Percentiles rank a stretch among this genome's conserved stretches.
These are phyloP conservation scores for Cladobotryum mycophilum DNA, from an alignment of 2,329 filamentous ascomycete species.

Conservation along the genomic window DNA sequence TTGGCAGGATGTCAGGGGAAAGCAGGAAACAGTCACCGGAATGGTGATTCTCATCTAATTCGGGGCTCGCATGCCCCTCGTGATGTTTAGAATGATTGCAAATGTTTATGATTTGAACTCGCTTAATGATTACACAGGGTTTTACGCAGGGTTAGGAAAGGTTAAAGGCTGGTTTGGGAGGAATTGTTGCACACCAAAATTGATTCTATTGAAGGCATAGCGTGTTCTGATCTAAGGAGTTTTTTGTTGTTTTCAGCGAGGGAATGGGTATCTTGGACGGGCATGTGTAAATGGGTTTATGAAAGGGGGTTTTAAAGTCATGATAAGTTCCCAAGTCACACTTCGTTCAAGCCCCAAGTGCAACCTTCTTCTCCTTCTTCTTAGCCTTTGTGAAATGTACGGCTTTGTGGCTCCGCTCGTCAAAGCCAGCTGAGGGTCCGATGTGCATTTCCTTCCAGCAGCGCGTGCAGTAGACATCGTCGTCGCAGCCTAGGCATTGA, in stretches of 20 bases:
- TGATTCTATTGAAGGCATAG: slow-evolving; percentile 3
- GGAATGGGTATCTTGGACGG: too few species aligned
- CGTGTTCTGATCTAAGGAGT: background rate
- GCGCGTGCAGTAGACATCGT: slow-evolving; percentile 65
- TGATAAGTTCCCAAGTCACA: background rate
- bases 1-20: slow-evolving; percentile 76
- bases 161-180: background rate
- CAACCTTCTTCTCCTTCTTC: slow-evolving; percentile 30
- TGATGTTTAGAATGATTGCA: background rate
- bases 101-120: background rate
- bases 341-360: slow-evolving; percentile 27
- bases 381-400: slow-evolving; percentile 46
- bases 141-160: background rate
- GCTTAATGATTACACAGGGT: background rate
- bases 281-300: background rate
- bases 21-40: slow-evolving; percentile 7
- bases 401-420: slow-evolving; percentile 64
- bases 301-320: background rate
- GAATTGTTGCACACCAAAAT: background rate
- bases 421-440: slow-evolving; percentile 60
- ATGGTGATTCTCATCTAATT: background rate
- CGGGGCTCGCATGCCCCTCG: background rate
- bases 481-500: slow-evolving; percentile 64
- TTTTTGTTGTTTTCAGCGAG: background rate
- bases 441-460: slow-evolving; percentile 81